Conservation (phyloP, 2,329 filamentous ascomycete genomes). For the Fusarium oligoseptatum region DNA sequence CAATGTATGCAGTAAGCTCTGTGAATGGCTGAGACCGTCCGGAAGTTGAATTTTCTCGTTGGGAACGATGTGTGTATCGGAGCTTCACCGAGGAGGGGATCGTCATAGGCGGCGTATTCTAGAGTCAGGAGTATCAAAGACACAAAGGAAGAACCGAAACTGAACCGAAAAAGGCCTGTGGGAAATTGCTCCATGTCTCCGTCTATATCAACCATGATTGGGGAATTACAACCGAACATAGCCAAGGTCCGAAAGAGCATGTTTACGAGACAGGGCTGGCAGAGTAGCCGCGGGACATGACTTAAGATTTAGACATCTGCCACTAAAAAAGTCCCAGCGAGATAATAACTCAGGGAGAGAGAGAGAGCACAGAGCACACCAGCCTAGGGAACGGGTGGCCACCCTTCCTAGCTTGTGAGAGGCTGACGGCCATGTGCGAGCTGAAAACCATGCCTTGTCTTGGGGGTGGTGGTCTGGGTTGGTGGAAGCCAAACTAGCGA, state of each 20-base stretch:
- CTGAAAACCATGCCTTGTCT: slow-evolving; percentile 28
- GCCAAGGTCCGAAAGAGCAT: slow-evolving; percentile 24
- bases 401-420: slow-evolving; percentile 5
- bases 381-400: slow-evolving; percentile 2
- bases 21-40: slow-evolving; percentile 3
- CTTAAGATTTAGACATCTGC: slow-evolving; percentile 5
- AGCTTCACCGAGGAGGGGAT: slow-evolving; percentile 29
- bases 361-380: not conserved
- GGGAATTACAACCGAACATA: slow-evolving; percentile 31
- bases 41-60: not conserved
- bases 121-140: slow-evolving; percentile 8
- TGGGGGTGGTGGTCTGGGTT: slow-evolving; percentile 12
- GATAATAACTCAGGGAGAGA: not conserved
- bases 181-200: slow-evolving; percentile 32
- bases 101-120: not conserved
- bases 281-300: slow-evolving; percentile 3
- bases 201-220: slow-evolving; percentile 11
- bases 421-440: slow-evolving; percentile 15
- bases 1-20: not conserved
- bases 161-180: slow-evolving; percentile 8
- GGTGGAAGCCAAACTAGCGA: slow-evolving; percentile 10
- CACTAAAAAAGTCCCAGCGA: not conserved
- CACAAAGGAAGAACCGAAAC: slow-evolving; percentile 4
- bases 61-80: slow-evolving; percentile 6
- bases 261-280: slow-evolving; percentile 10